Conservation (phyloP, 495 filamentous ascomycete species). For the Lasiosphaeria hispida region DNA sequence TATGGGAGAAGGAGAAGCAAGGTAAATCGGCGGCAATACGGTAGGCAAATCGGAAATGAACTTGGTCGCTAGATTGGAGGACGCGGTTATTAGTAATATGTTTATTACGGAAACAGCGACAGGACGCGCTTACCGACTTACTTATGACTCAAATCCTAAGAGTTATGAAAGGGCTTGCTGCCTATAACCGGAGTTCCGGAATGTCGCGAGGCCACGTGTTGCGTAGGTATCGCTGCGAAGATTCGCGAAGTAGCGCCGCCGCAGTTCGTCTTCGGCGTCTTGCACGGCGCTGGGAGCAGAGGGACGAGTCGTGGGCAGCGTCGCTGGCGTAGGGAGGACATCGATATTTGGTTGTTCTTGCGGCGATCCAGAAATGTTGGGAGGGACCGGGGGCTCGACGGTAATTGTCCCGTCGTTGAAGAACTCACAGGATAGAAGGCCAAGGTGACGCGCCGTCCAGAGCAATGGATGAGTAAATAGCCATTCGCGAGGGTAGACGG, state of each 20-base stretch:
- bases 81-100: background rate
- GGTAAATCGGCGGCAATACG: background rate
- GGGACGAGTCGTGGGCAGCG: too few relatives aligned
- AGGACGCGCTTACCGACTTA: background rate
- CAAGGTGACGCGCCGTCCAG: too few relatives aligned
- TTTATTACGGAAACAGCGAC: slow-evolving; percentile 1
- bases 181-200: background rate
- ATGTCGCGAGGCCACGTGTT: background rate
- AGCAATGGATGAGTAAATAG: slow-evolving; percentile 9
- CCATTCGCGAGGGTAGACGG: slow-evolving; percentile 6
- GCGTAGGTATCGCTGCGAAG: background rate
- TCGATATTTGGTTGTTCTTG: background rate
- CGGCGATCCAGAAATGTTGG: too few relatives aligned
- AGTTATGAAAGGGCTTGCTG: slow-evolving; percentile 1
- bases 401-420: slow-evolving; percentile 5
- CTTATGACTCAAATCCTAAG: background rate
- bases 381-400: too few relatives aligned
- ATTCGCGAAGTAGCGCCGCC: slow-evolving; percentile 4
- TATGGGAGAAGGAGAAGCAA: background rate
- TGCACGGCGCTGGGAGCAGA: background rate
- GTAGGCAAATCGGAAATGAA: slow-evolving; percentile 1
- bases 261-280: slow-evolving; percentile 2
- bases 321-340: background rate
- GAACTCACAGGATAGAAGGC: slow-evolving; percentile 5
- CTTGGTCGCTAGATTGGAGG: background rate